Evolutionary conservation across 2,329 filamentous ascomycete species (phyloP).

Genomic region (Paecilomyces sp.): DNA sequence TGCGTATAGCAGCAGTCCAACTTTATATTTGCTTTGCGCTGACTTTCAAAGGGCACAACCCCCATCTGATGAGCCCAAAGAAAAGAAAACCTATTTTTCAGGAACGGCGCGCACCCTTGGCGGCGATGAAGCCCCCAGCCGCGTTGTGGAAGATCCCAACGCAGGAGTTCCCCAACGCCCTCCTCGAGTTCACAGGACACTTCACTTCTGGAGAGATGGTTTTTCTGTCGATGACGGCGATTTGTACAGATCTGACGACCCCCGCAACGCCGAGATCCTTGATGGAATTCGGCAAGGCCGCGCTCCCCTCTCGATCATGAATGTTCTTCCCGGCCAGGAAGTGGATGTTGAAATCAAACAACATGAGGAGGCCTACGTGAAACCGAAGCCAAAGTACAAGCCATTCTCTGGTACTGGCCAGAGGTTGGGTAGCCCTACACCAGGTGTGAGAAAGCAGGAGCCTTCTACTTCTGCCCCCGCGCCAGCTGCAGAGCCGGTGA

Average conservation of each 20-base stretch:
- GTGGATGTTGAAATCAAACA: conserved; percentile 60
- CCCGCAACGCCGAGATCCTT: conserved; percentile 54
- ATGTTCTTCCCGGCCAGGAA: conserved; percentile 56
- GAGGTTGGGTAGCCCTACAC: conserved; percentile 56
- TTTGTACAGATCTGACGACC: conserved; percentile 57
- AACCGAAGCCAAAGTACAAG: conserved; percentile 58
- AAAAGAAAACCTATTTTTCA: conserved; percentile 43
- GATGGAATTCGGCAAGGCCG: conserved; percentile 57
- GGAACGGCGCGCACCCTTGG: conserved; percentile 59
- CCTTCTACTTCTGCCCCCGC: conserved; percentile 21
- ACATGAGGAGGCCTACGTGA: conserved; percentile 56
- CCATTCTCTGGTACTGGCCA: conserved; percentile 56
- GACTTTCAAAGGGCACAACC: conserved; percentile 20
- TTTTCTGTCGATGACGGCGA: conserved; percentile 61
- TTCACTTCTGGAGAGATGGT: conserved; percentile 60
- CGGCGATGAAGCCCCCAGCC: conserved; percentile 56
- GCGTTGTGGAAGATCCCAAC: conserved; percentile 47
- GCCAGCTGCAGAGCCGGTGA: conserved; percentile 19
- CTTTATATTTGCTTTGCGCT: conserved; percentile 1
- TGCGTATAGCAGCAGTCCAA: conserved; percentile 9
- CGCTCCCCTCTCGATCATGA: conserved; percentile 56
- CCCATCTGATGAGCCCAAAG: conserved; percentile 37
- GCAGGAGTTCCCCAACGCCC: conserved; percentile 33
- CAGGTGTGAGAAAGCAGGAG: conserved; percentile 37
- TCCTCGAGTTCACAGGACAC: conserved; percentile 49